These are phyloP conservation scores for Carex littledalei DNA, from an alignment of 176 grass and related monocot species.

Conservation along the genomic window DNA sequence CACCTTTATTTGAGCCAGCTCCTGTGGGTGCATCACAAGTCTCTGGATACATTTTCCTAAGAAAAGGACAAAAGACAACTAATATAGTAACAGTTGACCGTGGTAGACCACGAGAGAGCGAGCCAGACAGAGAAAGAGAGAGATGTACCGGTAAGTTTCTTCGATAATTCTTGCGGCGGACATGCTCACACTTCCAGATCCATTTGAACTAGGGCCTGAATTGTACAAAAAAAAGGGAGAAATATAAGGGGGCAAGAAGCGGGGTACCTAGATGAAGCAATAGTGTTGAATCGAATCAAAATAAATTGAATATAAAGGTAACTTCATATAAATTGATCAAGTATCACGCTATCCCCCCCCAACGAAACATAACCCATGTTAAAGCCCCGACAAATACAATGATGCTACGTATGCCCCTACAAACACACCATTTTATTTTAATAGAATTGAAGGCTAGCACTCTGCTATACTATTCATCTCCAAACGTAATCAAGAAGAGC, in stretches of 20 bases:
- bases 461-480: background rate
- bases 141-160: slow-evolving; percentile 51
- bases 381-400: background rate
- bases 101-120: background rate
- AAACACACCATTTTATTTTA: background rate
- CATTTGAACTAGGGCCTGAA: slow-evolving; percentile 32
- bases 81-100: slow-evolving; percentile 17
- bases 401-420: background rate
- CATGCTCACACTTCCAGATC: slow-evolving; percentile 20
- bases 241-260: background rate
- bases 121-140: background rate
- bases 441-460: background rate
- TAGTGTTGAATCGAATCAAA: background rate
- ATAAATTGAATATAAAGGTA: background rate
- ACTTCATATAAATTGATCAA: background rate
- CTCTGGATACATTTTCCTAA: slow-evolving; percentile 70
- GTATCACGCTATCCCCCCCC: background rate
- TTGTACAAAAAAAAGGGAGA: background rate
- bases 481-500: background rate
- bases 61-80: slow-evolving; percentile 26
- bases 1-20: slow-evolving; percentile 25
- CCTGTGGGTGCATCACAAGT: slow-evolving; percentile 30
- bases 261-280: background rate
- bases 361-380: background rate
- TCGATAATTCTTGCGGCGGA: slow-evolving; percentile 62